Evolutionary conservation across 768 basidiomycete genomes (phyloP).

Genomic region (Tephrocybe sp.): DNA sequence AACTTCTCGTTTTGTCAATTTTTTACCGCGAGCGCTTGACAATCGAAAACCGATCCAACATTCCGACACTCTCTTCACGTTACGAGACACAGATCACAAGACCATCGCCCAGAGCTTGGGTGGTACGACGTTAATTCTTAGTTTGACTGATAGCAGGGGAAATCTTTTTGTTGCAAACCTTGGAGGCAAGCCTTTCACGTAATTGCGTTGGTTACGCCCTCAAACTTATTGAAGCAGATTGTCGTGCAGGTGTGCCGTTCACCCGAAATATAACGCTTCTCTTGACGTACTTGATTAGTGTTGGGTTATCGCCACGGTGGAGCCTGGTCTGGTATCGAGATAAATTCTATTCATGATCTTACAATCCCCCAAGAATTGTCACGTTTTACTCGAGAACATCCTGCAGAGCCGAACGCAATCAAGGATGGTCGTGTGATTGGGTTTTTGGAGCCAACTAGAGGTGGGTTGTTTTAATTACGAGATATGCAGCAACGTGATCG

Average conservation of each 20-base stretch:
- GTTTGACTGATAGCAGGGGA: slow-evolving; percentile 45
- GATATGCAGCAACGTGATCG: not conserved
- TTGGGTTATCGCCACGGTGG: slow-evolving; percentile 17
- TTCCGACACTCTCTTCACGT: not conserved
- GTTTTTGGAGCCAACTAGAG: slow-evolving; percentile 55
- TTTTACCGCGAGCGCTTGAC: slow-evolving; percentile 35
- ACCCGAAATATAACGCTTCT: not conserved
- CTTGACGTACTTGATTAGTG: no score
- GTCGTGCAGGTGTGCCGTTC: slow-evolving; percentile 13
- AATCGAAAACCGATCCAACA: slow-evolving; percentile 10
- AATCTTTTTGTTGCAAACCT: slow-evolving; percentile 61
- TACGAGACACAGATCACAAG: slow-evolving; percentile 4
- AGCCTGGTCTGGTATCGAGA: slow-evolving; percentile 39
- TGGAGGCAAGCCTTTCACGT: slow-evolving; percentile 32
- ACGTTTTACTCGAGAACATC: slow-evolving; percentile 48
- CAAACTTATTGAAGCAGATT: slow-evolving; percentile 11
- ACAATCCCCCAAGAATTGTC: slow-evolving; percentile 39
- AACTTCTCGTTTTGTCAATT: slow-evolving; percentile 37
- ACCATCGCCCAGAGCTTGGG: slow-evolving; percentile 39
- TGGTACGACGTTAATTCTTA: slow-evolving; percentile 52
- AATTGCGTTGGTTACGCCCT: no score
- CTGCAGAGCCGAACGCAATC: slow-evolving; percentile 45
- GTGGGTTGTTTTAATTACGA: no score
- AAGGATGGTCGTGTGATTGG: slow-evolving; percentile 48
- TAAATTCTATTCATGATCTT: slow-evolving; percentile 43